Evolutionary conservation across 1,284 basidiomycete species (phyloP), one percentile per base, ranked within the genome.

Genomic region (Cryptococcus sp.): DNA sequence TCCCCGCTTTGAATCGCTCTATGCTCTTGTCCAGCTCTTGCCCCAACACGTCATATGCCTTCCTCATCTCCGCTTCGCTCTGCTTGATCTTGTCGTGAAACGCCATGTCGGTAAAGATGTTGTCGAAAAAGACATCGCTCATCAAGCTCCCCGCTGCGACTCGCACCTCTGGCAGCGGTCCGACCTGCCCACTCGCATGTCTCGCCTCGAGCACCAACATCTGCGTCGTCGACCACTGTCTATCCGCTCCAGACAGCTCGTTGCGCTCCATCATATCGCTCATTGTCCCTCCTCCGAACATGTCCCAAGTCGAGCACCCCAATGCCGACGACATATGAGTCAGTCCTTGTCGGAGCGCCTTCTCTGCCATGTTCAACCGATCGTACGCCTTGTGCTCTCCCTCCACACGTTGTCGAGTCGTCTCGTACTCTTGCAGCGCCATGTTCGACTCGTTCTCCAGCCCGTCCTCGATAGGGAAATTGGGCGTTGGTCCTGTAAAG

Each of bases 101-200:
- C 25, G 48, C 47, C n/a, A 49, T 46, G 40, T 62, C 59, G 33
- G 50, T 54, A 32, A 56, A 59, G n/a, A 54, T 47, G 36, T 55
- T 56, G 48, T 62, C 59, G 43, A 62, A 62, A 28, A 59, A 52
- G 41, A 62, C 45, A 37, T 62, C 59, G 5, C 49, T 42, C 52
- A 59, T 57, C 33, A 59, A 35, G 24, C 48, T n/a, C 21, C 35
- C 35, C 35, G 35, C 16, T n/a, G 35, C 21, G 7, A 37, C 21
- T n/a, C 7, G 7, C 18, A 37, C 21, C 7, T 18, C n/a, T 6
- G 35, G 35, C 35, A 37, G 35, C 35, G 35, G 9, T 22, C n/a
- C 21, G 18, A 37, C 35, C 7, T 37, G n/a, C n/a, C 7, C 7
- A 37, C 35, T 37, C 9, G 35, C 21, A 37, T 22, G 35, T n/a